Base-by-base conservation (phyloP, 1,139 yeast genomes). In the Yamadazyma triangularis region DNA sequence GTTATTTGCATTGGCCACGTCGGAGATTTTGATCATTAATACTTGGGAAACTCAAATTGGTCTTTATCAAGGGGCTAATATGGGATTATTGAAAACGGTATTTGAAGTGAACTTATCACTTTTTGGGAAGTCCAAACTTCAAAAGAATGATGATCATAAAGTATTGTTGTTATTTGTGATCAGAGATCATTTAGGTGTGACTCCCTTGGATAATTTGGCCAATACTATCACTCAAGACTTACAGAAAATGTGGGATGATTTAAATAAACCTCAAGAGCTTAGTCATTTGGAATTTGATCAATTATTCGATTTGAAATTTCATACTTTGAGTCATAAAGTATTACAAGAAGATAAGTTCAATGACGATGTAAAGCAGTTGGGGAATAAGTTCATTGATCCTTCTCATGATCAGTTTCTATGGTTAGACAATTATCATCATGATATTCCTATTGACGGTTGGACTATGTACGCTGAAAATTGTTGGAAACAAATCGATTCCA, bases 11-110 rank as follows among this genome's bases (percentile, higher is more conserved):
- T 64, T 91, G 39, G 78, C 97, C 6, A 89, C 96, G 0, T 79
- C 94, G 12, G 98, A 91, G 51, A 79, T 89, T 3, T 69, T 91
- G 47, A 88, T 91, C 39, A 82, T 91, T 32, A 91, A 91, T 56
- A 78, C 91, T 54, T 91, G 98, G 97, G 98, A 91, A 56, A 85
- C 87, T 45, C 98, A 91, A 55, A 89, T 91, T 33, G 98, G 98
- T 4, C 68, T 93, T 31, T 91, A 91, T 52, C 97, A 91, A 53
- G 98, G 98, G 29, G 96, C 97, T 16, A 91, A 91, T 50, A 84
- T 91, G 96, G 98, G 94, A 1, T 63, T 91, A 31, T 69, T 91
- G 44, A 89, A 88, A 53, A 91, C 98, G 0, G 98, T 91, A 4
- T 89, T 91, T 60, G 98, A 91, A 52, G 98, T 91, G 22, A 91